These are phyloP conservation scores for Talaromyces ruber DNA, from an alignment of 495 filamentous ascomycete species.

Conservation along the genomic window DNA sequence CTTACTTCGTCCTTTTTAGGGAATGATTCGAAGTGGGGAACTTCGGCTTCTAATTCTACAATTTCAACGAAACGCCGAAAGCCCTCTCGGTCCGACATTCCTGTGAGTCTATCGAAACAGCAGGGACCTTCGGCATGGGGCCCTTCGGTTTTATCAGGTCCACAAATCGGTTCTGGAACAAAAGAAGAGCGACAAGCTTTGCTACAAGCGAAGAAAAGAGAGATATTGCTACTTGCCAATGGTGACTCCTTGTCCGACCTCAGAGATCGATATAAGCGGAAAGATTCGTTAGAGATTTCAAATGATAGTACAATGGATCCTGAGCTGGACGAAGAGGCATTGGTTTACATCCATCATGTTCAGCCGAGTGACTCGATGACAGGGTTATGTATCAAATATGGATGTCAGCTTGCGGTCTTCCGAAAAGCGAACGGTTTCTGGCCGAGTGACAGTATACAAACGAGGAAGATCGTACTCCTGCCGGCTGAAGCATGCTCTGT, in stretches of 20 bases:
- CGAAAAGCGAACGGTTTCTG: constrained; percentile 86
- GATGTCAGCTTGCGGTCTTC: constrained; percentile 70
- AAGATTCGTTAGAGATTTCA: constrained; percentile 46
- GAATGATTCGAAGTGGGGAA: constrained; percentile 28
- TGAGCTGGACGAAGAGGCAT: constrained; percentile 57
- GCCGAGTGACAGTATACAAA: constrained; percentile 84
- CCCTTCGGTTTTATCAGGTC: constrained; percentile 31
- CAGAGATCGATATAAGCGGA: constrained; percentile 46
- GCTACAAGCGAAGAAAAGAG: constrained; percentile 54
- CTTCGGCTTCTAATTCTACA: constrained; percentile 20
- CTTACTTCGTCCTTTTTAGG: constrained; percentile 46
- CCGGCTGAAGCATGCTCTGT: constrained; percentile 86
- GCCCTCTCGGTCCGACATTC: constrained; percentile 34
- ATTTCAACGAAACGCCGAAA: constrained; percentile 29
- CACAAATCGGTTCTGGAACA: constrained; percentile 43
- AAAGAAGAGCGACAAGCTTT: constrained; percentile 47
- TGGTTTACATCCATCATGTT: constrained; percentile 89
- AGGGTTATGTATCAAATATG: constrained; percentile 83
- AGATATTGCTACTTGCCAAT: constrained; percentile 49
- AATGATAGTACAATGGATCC: constrained; percentile 26
- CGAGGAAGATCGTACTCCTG: constrained; percentile 68
- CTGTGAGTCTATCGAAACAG: constrained; percentile 28
- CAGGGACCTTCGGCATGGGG: constrained; percentile 44
- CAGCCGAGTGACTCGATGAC: constrained; percentile 75
- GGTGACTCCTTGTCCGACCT: constrained; percentile 35